phyloP scores from a whole-genome alignment of 1,284 basidiomycete genomes.

The Trametes versicolor region DNA sequence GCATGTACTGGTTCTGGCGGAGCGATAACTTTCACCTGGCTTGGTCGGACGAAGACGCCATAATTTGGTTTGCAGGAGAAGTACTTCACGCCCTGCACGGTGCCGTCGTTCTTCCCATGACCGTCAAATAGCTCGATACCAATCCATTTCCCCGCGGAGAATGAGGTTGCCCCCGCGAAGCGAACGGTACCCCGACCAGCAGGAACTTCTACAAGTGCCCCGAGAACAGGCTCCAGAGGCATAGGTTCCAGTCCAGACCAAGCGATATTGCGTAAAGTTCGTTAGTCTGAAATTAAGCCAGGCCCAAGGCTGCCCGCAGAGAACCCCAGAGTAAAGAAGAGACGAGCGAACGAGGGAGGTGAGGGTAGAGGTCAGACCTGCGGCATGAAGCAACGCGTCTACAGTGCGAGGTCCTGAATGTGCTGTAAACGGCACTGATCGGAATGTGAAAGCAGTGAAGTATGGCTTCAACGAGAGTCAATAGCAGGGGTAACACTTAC shows the following conservation, averaged over 20 bases:
- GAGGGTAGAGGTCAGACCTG: neutral
- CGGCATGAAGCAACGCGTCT: slow-evolving; percentile 18
- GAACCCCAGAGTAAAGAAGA: too few species aligned
- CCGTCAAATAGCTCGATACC: slow-evolving; percentile 88
- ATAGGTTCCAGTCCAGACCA: slow-evolving; percentile 23
- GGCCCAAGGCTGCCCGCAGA: neutral
- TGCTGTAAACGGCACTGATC: neutral
- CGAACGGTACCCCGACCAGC: slow-evolving; percentile 88
- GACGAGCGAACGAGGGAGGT: too few species aligned
- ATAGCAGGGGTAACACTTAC: neutral
- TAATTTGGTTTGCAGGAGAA: slow-evolving; percentile 83
- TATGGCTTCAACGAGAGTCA: neutral
- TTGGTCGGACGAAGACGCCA: slow-evolving; percentile 93
- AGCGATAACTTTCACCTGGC: slow-evolving; percentile 80
- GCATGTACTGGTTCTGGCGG: slow-evolving; percentile 49
- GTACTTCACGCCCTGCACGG: slow-evolving; percentile 85
- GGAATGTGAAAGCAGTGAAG: neutral
- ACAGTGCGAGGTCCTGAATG: too few species aligned
- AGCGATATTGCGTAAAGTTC: too few species aligned
- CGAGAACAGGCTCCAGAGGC: slow-evolving; percentile 52
- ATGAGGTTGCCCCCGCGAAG: slow-evolving; percentile 88
- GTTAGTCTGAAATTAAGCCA: neutral
- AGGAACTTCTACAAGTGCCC: slow-evolving; percentile 78
- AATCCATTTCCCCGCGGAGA: slow-evolving; percentile 93
- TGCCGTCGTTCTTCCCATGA: slow-evolving; percentile 96